Evolutionary conservation across 116 monocot species (phyloP).

Genomic region (Cymodocea nodosa): DNA sequence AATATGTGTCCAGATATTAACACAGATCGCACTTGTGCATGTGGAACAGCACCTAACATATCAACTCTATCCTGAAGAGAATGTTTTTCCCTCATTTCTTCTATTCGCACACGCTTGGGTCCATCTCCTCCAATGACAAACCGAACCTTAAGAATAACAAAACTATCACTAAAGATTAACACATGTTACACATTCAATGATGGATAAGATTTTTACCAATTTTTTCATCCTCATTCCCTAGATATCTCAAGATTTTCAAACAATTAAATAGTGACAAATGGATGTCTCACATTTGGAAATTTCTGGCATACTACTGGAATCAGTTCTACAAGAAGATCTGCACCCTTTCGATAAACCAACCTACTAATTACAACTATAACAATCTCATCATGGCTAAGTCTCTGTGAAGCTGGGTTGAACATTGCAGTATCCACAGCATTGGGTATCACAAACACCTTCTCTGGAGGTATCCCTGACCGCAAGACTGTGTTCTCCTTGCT

Average conservation of each 20-base stretch:
- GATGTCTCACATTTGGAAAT: slow-evolving; percentile 67
- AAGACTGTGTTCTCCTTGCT: slow-evolving; percentile 96
- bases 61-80: slow-evolving; percentile 93
- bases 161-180: not conserved
- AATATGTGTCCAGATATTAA: slow-evolving; percentile 89
- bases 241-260: not conserved
- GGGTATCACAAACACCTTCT: slow-evolving; percentile 86
- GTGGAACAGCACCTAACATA: slow-evolving; percentile 94
- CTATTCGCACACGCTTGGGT: slow-evolving; percentile 78
- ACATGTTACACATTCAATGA: not conserved
- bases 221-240: not conserved
- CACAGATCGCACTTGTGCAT: slow-evolving; percentile 89
- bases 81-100: slow-evolving; percentile 97
- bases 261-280: not conserved
- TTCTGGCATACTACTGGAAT: slow-evolving; percentile 80
- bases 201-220: not conserved
- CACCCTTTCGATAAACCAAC: slow-evolving; percentile 89
- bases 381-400: slow-evolving; percentile 59
- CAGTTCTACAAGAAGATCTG: slow-evolving; percentile 95
- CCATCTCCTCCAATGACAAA: slow-evolving; percentile 97
- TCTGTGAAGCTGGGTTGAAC: slow-evolving; percentile 66
- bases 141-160: slow-evolving; percentile 44
- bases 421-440: slow-evolving; percentile 96
- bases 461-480: slow-evolving; percentile 72
- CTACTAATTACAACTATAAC: slow-evolving; percentile 88